Conservation (phyloP, 495 filamentous ascomycete species). For the Neurospora sp. region DNA sequence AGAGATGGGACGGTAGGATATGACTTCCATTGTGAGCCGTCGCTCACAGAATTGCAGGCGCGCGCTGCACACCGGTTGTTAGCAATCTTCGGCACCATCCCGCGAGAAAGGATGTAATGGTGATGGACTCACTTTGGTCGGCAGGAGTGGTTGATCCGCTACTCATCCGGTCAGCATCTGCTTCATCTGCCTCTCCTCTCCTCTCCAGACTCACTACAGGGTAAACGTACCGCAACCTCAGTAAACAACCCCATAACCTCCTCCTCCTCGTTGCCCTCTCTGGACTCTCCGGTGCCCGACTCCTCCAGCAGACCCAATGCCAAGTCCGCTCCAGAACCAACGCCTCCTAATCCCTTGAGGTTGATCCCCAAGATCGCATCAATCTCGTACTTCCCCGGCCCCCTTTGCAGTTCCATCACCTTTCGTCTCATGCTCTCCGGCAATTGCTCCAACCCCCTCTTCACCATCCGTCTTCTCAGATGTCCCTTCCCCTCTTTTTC, state of each 20-base stretch:
- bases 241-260: constrained; percentile 28
- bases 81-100: background rate
- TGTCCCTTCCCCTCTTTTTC: constrained; percentile 4
- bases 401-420: background rate
- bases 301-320: background rate
- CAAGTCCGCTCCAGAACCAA: background rate
- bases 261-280: constrained; percentile 8
- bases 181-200: background rate
- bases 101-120: background rate
- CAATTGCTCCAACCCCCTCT: constrained; percentile 16
- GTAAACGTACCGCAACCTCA: constrained; percentile 24
- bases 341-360: constrained; percentile 17
- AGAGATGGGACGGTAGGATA: constrained; percentile 28
- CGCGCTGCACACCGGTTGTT: constrained; percentile 16
- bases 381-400: constrained; percentile 19
- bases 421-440: constrained; percentile 11
- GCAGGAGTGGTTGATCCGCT: constrained; percentile 36
- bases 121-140: constrained; percentile 30
- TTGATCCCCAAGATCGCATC: constrained; percentile 34
- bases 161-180: background rate
- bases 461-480: constrained; percentile 21
- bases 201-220: background rate
- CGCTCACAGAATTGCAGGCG: constrained; percentile 27
- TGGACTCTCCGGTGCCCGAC: fast-evolving
- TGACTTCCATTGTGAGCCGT: constrained; percentile 26